Percentiles rank a stretch among this genome's conserved stretches.
Conservation (phyloP, 2,329 filamentous ascomycete genomes). For the Colletotrichum viniferum region DNA sequence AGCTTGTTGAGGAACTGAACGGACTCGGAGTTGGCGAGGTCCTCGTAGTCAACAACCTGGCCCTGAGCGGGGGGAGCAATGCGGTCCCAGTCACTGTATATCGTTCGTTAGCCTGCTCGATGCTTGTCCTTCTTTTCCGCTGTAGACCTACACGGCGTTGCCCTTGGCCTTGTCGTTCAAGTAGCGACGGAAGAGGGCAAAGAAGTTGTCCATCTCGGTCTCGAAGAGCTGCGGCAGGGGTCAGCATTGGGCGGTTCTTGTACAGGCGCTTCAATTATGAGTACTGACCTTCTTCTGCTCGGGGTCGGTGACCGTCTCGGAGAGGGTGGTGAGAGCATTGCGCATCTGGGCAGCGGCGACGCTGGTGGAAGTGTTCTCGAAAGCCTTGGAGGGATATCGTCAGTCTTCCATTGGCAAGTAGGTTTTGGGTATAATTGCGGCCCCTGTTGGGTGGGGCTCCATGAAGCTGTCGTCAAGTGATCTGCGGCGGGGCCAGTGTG, state of each 20-base stretch:
- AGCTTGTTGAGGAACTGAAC: constrained; percentile 97
- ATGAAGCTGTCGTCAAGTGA: not conserved
- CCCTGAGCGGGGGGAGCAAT: constrained; percentile 91
- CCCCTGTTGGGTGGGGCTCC: not conserved
- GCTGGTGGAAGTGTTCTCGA: constrained; percentile 98
- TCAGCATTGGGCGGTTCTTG: constrained; percentile 13
- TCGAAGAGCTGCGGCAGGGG: constrained; percentile 75
- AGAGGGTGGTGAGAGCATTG: constrained; percentile 91
- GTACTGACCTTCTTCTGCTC: constrained; percentile 78
- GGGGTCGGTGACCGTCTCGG: constrained; percentile 86
- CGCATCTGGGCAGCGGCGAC: constrained; percentile 99
- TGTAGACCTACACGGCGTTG: constrained; percentile 72
- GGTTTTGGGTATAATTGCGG: not conserved
- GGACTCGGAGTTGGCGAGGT: constrained; percentile 86
- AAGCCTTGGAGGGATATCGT: constrained; percentile 69
- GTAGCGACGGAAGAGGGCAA: constrained; percentile 96
- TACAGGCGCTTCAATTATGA: not conserved
- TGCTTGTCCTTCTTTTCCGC: not conserved
- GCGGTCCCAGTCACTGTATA: constrained; percentile 85
- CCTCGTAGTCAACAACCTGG: constrained; percentile 95
- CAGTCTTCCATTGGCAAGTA: constrained; percentile 29
- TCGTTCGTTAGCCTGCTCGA: constrained; percentile 26
- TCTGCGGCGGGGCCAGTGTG: not conserved
- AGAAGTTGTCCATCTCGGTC: constrained; percentile 99
- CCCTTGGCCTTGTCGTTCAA: constrained; percentile 99